Conservation (phyloP, 2,329 filamentous ascomycete genomes). For the Apiospora saccharicola region DNA sequence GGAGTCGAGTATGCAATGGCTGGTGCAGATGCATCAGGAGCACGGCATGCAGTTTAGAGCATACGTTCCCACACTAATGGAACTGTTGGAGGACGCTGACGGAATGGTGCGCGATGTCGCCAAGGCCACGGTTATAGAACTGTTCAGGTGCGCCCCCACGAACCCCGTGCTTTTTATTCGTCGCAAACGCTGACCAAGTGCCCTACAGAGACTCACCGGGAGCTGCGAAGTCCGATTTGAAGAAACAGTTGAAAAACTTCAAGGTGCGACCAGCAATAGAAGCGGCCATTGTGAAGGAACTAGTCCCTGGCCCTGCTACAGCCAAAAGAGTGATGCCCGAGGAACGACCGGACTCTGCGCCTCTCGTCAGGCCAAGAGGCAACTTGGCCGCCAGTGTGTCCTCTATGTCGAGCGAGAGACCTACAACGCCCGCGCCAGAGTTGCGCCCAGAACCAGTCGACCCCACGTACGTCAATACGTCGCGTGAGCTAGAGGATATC, state of each 20-base stretch:
- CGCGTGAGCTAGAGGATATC: conserved; percentile 86
- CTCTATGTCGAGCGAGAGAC: conserved; percentile 57
- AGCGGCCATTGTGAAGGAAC: conserved; percentile 78
- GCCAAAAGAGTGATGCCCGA: conserved; percentile 42
- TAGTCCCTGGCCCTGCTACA: conserved; percentile 60
- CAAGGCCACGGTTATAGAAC: conserved; percentile 82
- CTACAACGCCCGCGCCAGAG: conserved; percentile 68
- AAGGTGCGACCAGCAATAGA: conserved; percentile 89
- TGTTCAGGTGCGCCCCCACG: conserved; percentile 45
- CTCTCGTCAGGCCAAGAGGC: conserved; percentile 38
- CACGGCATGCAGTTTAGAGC: conserved; percentile 80
- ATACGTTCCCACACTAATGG: conserved; percentile 85
- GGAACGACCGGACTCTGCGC: conserved; percentile 51
- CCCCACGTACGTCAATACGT: conserved; percentile 82
- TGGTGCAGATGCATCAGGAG: conserved; percentile 83
- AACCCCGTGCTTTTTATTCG: neutral
- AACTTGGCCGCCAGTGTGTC: conserved; percentile 61
- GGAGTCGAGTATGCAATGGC: conserved; percentile 84
- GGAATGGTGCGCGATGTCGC: conserved; percentile 85
- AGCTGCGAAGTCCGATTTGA: conserved; percentile 85
- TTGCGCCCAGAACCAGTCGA: conserved; percentile 74
- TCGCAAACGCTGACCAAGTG: conserved; percentile 4
- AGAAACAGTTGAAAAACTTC: conserved; percentile 82
- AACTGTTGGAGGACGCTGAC: conserved; percentile 89
- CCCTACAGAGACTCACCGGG: conserved; percentile 73